Conservation (phyloP, 1,284 basidiomycete genomes). For the Rhodotorula sp. region DNA sequence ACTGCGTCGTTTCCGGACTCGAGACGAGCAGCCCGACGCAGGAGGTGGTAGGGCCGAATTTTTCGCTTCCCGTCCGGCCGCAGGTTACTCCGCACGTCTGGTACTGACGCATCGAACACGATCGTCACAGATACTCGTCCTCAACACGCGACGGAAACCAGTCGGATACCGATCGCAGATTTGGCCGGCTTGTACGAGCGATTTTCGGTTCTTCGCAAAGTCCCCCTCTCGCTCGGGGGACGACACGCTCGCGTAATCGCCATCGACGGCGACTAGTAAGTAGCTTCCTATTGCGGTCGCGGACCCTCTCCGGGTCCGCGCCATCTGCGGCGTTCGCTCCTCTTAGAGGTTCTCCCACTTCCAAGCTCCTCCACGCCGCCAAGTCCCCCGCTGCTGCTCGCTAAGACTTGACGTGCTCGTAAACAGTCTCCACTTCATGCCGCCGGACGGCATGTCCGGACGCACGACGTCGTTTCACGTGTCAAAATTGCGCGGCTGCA, state of each 20-base stretch:
- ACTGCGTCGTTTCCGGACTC: background rate
- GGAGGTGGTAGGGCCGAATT: too few relatives aligned
- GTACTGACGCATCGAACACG: too few relatives aligned
- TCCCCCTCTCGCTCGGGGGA: conserved; percentile 81
- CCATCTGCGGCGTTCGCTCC: too few relatives aligned
- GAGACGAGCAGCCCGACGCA: background rate
- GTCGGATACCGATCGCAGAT: conserved; percentile 51
- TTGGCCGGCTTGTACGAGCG: conserved; percentile 61
- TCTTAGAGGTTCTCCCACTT: background rate
- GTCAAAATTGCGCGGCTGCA: conserved; percentile 76
- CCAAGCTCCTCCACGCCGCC: background rate
- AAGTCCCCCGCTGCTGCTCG: background rate
- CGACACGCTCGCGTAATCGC: conserved; percentile 87
- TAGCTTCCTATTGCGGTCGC: conserved; percentile 1
- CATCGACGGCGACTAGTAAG: conserved; percentile 91
- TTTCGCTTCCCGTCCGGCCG: too few relatives aligned
- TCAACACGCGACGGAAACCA: conserved; percentile 41
- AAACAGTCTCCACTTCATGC: conserved; percentile 69
- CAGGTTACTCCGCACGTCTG: too few relatives aligned
- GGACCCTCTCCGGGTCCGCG: too few relatives aligned
- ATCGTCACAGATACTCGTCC: background rate
- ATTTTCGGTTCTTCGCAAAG: conserved; percentile 90
- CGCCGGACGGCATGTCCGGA: conserved; percentile 55
- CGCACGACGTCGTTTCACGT: conserved; percentile 86
- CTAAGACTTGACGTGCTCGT: background rate